These are phyloP conservation scores for Mrakia blollopis DNA, from an alignment of 768 basidiomycete genomes.

Conservation along the genomic window DNA sequence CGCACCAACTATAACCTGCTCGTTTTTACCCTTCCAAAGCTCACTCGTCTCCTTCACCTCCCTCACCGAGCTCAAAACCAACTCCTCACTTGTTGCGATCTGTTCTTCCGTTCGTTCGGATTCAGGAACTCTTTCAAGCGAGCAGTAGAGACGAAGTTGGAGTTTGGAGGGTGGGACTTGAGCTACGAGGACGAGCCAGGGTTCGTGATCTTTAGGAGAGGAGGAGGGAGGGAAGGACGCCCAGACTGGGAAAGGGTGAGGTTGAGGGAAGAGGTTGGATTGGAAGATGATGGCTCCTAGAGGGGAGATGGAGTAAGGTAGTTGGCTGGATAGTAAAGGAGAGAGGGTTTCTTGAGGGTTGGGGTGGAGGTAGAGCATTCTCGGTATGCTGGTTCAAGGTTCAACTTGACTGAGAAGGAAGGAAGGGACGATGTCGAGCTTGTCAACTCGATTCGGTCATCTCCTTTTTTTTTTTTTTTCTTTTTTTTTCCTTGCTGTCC, in stretches of 20 bases:
- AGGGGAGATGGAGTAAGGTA: conserved; percentile 11
- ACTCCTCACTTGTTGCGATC: background rate
- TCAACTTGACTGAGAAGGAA: background rate
- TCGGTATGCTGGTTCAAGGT: background rate
- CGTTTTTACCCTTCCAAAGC: background rate
- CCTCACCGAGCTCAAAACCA: background rate
- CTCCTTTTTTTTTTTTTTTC: no score
- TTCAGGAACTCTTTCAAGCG: background rate
- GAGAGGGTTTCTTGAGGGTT: background rate
- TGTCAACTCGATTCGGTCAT: background rate
- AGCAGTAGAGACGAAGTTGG: conserved; percentile 20
- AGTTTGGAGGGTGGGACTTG: conserved; percentile 12
- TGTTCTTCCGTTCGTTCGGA: background rate
- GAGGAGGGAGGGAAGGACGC: conserved; percentile 14
- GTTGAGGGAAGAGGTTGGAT: background rate
- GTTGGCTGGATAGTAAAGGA: background rate
- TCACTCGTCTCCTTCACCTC: background rate
- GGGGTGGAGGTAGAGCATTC: conserved; percentile 5
- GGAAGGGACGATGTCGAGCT: background rate
- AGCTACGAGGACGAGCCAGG: conserved; percentile 4
- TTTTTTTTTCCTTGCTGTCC: no score
- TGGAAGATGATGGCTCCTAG: conserved; percentile 1
- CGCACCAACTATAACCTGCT: background rate
- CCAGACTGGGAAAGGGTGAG: background rate
- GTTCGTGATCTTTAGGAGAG: background rate